A percentile compares a stretch with the other conserved stretches of the same genome.
Conservation (phyloP, 345 rosid genomes). For the thale cress (Arabidopsis thaliana) region DNA sequence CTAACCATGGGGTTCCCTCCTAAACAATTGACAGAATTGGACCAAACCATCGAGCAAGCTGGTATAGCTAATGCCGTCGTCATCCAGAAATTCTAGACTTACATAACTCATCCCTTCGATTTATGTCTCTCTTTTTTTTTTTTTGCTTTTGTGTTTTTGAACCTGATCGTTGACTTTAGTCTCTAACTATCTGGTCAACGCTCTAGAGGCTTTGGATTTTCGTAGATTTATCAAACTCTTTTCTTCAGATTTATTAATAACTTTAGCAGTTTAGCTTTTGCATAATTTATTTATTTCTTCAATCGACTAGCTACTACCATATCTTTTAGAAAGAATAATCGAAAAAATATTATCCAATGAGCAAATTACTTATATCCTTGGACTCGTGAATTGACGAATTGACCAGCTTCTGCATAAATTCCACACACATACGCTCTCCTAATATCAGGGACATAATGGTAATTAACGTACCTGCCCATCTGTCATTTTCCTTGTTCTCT, state of each 20-base stretch:
- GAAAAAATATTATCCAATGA: neutral
- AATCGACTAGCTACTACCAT: slow-evolving; percentile 20
- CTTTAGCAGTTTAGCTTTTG: neutral
- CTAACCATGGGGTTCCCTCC: slow-evolving; percentile 98
- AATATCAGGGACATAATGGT: slow-evolving; percentile 29
- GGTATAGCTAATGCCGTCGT: slow-evolving; percentile 90
- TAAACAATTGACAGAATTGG: slow-evolving; percentile 64
- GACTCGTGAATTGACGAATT: slow-evolving; percentile 34
- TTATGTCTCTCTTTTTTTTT: too few species aligned
- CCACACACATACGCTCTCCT: slow-evolving; percentile 20
- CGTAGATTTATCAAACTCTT: slow-evolving; percentile 25
- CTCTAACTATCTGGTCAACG: slow-evolving; percentile 6
- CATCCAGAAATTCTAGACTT: slow-evolving; percentile 77
- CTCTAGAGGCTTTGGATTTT: neutral
- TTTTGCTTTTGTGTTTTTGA: neutral
- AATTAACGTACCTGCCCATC: slow-evolving; percentile 26
- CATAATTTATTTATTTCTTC: neutral
- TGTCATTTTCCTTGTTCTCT: slow-evolving; percentile 30
- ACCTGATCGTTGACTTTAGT: neutral
- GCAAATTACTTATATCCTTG: neutral
- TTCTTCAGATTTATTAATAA: neutral
- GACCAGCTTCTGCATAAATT: slow-evolving; percentile 24
- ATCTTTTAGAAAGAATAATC: slow-evolving; percentile 17
- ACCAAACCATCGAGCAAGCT: slow-evolving; percentile 89
- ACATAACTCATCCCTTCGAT: neutral